Evolutionary conservation across 164 flowering plant genomes (phyloP), one percentile per base, ranked within the genome.

Genomic region (Macadamia tetraphylla): DNA sequence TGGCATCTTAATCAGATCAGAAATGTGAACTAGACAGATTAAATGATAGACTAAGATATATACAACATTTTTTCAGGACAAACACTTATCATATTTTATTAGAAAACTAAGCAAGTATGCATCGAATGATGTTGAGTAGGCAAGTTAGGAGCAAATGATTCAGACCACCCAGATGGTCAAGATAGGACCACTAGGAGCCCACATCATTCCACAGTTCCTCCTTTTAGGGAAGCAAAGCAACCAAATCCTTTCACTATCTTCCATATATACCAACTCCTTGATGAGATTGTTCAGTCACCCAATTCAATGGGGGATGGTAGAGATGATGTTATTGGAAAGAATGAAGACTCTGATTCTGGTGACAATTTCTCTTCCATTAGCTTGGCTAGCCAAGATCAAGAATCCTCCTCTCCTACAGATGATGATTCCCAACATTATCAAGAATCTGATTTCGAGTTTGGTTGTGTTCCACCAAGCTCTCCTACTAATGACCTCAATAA

Each of bases 401-500:
- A 42, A 40, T 65, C 66, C 1, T 70, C 69, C 6, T 63, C 31
- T 17, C 35, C 55, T 1, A 44, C 55, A 44, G 23, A 13, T 44
- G 66, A 63, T 63, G 30, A 48, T 46, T 13, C 12, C 53, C 55
- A 23, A 23, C 23, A 46, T n/a, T 32, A 69, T 32, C 71, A 70
- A 60, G 73, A 71, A 11, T 70, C 65, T 6, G 84, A 79, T 18
- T 86, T 88, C 46, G 87, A 88, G 67, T 85, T 88, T 62, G 87
- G 80, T 6, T 76, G 64, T 11, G 43, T 73, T 0, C 76, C 81
- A 0, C 84, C 86, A 0, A 81, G 71, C 14, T 87, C 87, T 0
- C 88, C 89, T 3, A 62, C 77, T 6, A 56, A 23, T 18, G 84
- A 80, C 62, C 73, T 77, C 6, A 59, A 17, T 69, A 74, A 68